Evolutionary conservation across 2,329 filamentous ascomycete species (phyloP).

Genomic region (Neocatenulostroma microsporum): DNA sequence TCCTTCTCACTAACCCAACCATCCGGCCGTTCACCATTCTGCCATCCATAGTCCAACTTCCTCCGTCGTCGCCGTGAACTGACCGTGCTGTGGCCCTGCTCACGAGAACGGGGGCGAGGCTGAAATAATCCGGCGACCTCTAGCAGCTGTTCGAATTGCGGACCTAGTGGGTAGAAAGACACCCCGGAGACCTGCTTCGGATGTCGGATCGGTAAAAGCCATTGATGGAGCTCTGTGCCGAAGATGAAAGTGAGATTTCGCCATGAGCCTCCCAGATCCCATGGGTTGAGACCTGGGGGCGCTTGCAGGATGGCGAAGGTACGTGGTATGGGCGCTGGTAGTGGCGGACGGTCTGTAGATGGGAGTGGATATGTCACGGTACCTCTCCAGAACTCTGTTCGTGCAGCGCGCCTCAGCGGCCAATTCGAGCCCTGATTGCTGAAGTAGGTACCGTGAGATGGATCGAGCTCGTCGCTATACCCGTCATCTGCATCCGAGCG

Average conservation of each 20-base stretch:
- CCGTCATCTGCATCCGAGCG: slow-evolving; percentile 14
- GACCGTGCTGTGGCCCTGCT: background rate
- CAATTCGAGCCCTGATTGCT: slow-evolving; percentile 14
- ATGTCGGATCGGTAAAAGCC: slow-evolving; percentile 67
- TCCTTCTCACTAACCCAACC: slow-evolving; percentile 26
- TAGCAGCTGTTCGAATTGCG: slow-evolving; percentile 27
- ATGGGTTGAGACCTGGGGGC: slow-evolving; percentile 71
- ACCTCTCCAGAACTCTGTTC: slow-evolving; percentile 25
- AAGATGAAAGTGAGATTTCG: slow-evolving; percentile 74
- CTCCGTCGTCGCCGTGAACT: slow-evolving; percentile 14
- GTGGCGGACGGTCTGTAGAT: slow-evolving; percentile 26
- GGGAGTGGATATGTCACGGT: slow-evolving; percentile 55
- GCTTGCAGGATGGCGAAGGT: slow-evolving; percentile 75
- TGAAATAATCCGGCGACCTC: slow-evolving; percentile 24
- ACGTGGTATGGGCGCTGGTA: slow-evolving; percentile 34
- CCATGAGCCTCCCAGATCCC: slow-evolving; percentile 59
- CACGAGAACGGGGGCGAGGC: slow-evolving; percentile 3
- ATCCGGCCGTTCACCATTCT: slow-evolving; percentile 28
- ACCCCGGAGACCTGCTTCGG: slow-evolving; percentile 49
- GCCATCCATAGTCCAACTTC: slow-evolving; percentile 24
- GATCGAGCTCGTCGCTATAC: slow-evolving; percentile 30
- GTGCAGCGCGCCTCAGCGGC: slow-evolving; percentile 10
- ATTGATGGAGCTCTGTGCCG: slow-evolving; percentile 63
- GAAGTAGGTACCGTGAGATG: slow-evolving; percentile 26
- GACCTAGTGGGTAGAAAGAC: slow-evolving; percentile 29